Evolutionary conservation across 768 basidiomycete genomes (phyloP), one percentile per base, ranked within the genome.

Genomic region (Trametes coccinea): DNA sequence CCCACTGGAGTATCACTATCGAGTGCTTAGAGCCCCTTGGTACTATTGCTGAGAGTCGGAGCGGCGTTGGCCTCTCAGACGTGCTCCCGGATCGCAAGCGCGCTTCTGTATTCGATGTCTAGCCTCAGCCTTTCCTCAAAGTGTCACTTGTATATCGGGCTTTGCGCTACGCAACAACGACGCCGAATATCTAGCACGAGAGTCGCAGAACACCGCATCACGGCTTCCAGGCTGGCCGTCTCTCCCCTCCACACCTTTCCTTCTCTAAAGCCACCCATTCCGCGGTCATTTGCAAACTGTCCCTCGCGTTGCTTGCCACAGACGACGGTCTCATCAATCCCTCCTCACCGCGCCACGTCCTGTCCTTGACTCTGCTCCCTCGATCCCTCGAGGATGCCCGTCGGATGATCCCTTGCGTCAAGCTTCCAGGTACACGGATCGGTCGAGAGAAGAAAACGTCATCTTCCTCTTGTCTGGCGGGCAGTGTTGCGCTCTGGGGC

Each of bases 371-470:
- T 22, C 41, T 13, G 8, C 30, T 9, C 5, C 3, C n/a, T 2
- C 41, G 10, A 14, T n/a, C n/a, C 4, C 29, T 16, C 1, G 49
- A 22, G 5, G 49, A 51, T 2, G 41, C 37, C 40, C 41, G 57
- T 3, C 49, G 41, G 9, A 51, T n/a, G 22, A 45, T 8, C 2
- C 57, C 57, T 5, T 37, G 57, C 2, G 57, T 52, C 1, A 59
- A 49, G 33, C 57, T 59, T 6, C 57, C 57, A 14, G 57, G 57
- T 8, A 59, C 49, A 31, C 57, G 57, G 37, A 57, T 57, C 5
- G 57, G 57, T 3, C 40, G 31, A 0, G 57, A 59, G 31, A 59
- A 48, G 49, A 59, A 59, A 5, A 59, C 49, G 7, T 59, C 57
- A n/a, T 58, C 57, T 8, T 59, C 29, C 9, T 33, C 57, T 14